These are phyloP conservation scores for Penicillium argentinense DNA, from an alignment of 495 filamentous ascomycete species.

Conservation along the genomic window DNA sequence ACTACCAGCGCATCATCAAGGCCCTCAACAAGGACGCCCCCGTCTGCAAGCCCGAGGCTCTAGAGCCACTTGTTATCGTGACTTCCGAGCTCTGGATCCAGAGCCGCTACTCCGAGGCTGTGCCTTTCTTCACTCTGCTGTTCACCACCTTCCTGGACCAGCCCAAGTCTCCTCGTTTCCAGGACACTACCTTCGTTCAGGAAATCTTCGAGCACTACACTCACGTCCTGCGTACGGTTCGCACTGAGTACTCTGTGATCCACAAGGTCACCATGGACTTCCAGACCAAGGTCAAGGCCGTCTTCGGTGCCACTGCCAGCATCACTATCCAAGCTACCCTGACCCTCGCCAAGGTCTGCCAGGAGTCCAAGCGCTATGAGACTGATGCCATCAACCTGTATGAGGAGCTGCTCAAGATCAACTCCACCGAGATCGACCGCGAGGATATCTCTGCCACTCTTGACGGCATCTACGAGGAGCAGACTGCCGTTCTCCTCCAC, in stretches of 20 bases:
- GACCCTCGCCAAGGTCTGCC: constrained; percentile 38
- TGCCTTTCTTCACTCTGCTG: constrained; percentile 30
- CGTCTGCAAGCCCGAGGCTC: constrained; percentile 30
- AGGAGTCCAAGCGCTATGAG: constrained; percentile 37
- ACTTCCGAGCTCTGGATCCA: constrained; percentile 37
- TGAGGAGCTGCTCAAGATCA: constrained; percentile 29
- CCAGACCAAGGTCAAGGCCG: constrained; percentile 28
- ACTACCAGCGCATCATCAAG: constrained; percentile 37
- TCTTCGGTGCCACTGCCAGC: constrained; percentile 33
- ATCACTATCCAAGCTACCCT: constrained; percentile 37
- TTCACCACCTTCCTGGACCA: constrained; percentile 35
- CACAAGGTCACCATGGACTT: constrained; percentile 38
- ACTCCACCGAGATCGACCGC: constrained; percentile 30
- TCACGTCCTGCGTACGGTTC: constrained; percentile 32
- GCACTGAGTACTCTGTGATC: constrained; percentile 26
- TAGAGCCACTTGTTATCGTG: constrained; percentile 38
- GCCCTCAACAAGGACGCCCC: constrained; percentile 36
- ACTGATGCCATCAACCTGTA: constrained; percentile 31
- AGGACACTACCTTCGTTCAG: constrained; percentile 29
- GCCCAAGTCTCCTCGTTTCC: constrained; percentile 31
- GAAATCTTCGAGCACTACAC: constrained; percentile 34
- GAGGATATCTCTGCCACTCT: constrained; percentile 34
- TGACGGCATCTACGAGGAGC: constrained; percentile 38
- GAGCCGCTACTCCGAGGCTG: constrained; percentile 35
- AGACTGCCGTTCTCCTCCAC: constrained; percentile 23